Base-by-base conservation (phyloP, 2,329 filamentous ascomycete species). In the Alternaria ethzedia region DNA sequence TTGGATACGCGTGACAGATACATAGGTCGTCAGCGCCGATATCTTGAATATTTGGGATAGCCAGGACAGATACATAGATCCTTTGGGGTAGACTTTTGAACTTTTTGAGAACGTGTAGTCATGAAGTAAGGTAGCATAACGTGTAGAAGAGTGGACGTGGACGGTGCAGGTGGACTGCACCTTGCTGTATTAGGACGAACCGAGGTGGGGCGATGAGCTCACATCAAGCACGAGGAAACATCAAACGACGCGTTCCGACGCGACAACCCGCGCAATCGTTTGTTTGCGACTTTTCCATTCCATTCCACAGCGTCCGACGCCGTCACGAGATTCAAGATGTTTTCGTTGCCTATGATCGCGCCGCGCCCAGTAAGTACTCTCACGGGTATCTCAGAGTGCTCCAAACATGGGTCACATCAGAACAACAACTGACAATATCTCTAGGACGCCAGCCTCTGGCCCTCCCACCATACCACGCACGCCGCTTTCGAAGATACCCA, bases 401-500 rank as follows among this genome's bases (percentile, higher is more conserved):
- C 25, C 17, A 46, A 25, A 56, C 4, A 21, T 3, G 12, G n/a
- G 41, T 6, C n/a, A 21, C 11, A 3, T 23, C 11, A 49, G 17
- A 57, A 23, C 2, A 44, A n/a, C n/a, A 61, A 54, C 59, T 67
- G n/a, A 65, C 55, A 20, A 54, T 12, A 32, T 3, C 5, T 10
- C n/a, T 43, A 78, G 76, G 76, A 78, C 60, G 69, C 72, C 32
- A 71, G 61, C 47, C 69, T 78, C 30, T 79, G 74, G 75, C 74
- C 75, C 41, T 75, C 74, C 11, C 69, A 73, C 58, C 65, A 70
- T 43, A 59, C 58, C 30, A 69, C 59, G 44, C 66, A 75, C 54
- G 52, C 61, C 9, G 69, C 66, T 43, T 65, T 67, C 20, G 66
- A 73, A 51, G 65, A 72, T 20, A 57, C 69, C 26, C 62, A 57